Base-by-base conservation (phyloP, 2,329 filamentous ascomycete genomes). In the Lasiodiplodia sp. region DNA sequence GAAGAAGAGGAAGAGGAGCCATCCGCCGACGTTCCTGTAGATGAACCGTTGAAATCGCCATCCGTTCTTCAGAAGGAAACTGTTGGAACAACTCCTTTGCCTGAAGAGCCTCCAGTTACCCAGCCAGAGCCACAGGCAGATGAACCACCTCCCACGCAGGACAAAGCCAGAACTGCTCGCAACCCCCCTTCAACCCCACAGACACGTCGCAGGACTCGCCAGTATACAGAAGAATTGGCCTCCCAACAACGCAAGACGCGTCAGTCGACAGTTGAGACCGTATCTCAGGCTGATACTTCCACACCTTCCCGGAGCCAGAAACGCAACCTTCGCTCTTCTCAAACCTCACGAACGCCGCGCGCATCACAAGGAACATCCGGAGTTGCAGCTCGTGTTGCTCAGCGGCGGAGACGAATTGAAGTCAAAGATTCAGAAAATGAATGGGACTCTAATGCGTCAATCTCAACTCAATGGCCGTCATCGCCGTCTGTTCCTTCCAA, bases 351-450 rank as follows among this genome's bases (percentile, higher is more conserved):
- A 5, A n/a, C 44, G 18, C n/a, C 58, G n/a, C 8, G 25, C 6
- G 25, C 25, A 11, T 38, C 44, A 3, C 60, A 52, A n/a, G 60
- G n/a, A 18, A n/a, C 31, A 23, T 66, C 63, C 18, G 63, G 63
- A 14, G 63, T 68, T 28, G 66, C 56, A 7, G 52, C 60, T 18
- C 57, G 60, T 18, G 67, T 65, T 1, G 51, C 60, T 12, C 34
- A 52, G 10, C 38, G 58, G 21, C 58, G 58, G 4, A 31, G 67
- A 18, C 28, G 51, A n/a, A 44, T 6, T 16, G 52, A 58, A 18
- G 58, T 65, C 57, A 68, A 68, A 31, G 58, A 68, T 14, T 68
- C 58, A 2, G 67, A 68, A 23, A 51, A 23, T 11, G 55, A 60
- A 28, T 64, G 51, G 52, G 52, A 68, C 16, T 68, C 67, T 3